Base-by-base conservation (phyloP, 2,329 filamentous ascomycete genomes). In the Arthrinium puccinioides region DNA sequence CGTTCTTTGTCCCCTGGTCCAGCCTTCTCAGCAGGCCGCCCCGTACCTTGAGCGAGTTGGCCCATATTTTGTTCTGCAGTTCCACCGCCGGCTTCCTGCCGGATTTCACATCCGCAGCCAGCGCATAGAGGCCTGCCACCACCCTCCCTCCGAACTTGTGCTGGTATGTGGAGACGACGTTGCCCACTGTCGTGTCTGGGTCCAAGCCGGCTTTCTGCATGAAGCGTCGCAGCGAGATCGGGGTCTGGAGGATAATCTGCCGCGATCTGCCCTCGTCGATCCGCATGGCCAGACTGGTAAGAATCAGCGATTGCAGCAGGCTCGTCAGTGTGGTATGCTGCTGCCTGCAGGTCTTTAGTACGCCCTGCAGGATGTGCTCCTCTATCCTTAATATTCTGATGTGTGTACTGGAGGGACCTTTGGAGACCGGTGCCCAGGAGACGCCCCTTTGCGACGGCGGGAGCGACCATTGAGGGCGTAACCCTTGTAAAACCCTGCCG, bases 281-380 rank as follows among this genome's bases (percentile, higher is more conserved):
- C 23, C 46, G 46, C 4, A 36, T 32, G 6, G 53, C 44, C 6
- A 58, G 38, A 7, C 49, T 52, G 2, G 36, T 35, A 4, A 56
- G 35, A 2, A 37, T 34, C 4, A 58, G 31, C 9, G 44, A 50
- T 15, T 57, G 46, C 13, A 59, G 32, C 10, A 59, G 43, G 6
- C 46, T 53, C 9, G 55, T 54, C 5, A 59, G 29, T 2, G 54
- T 59, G 3, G 55, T 57, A 10, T 45, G 37, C 27, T 56, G 42
- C 14, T 38, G 25, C n/a, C 54, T 44, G 26, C 55, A 59, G 7
- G 42, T 41, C 11, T 24, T 25, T 3, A 57, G 25, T 7, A 56
- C 32, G 7, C 25, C 42, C 21, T 47, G 30, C 34, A 52, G 14
- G 8, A 36, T 39, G 11, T 23, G 31, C n/a, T 41, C 31, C 4